Conservation (phyloP, 768 basidiomycete species). For the Suillus tomentosus region DNA sequence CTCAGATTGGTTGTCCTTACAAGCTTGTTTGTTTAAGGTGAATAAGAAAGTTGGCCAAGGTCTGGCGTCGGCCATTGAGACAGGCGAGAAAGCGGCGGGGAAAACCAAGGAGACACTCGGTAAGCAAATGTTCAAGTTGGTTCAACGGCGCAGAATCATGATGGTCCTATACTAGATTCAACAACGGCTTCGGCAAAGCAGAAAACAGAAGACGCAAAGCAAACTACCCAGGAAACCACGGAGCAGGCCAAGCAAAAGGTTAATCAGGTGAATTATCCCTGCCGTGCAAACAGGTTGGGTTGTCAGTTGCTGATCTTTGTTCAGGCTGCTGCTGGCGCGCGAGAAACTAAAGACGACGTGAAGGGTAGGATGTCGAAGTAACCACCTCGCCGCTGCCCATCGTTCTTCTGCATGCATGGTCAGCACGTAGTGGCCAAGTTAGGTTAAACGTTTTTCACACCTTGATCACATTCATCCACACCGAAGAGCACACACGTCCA, state of each 20-base stretch:
- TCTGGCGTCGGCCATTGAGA: constrained; percentile 44
- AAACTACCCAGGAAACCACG: constrained; percentile 11
- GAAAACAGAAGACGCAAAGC: constrained; percentile 10
- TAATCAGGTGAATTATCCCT: constrained; percentile 8
- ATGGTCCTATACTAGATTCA: neutral
- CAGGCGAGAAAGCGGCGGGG: constrained; percentile 41
- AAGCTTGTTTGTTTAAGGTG: constrained; percentile 27
- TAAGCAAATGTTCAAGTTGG: constrained; percentile 12
- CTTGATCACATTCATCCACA: neutral
- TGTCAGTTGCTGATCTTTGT: neutral
- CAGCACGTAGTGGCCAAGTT: neutral
- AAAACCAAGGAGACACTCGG: constrained; percentile 40
- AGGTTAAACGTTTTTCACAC: neutral
- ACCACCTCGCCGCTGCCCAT: neutral
- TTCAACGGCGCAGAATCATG: constrained; percentile 5
- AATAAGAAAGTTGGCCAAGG: constrained; percentile 42
- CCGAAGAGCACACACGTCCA: neutral
- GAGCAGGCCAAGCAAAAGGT: constrained; percentile 20
- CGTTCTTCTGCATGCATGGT: neutral
- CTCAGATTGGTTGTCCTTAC: neutral
- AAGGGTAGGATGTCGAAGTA: constrained; percentile 12
- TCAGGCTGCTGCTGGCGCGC: constrained; percentile 20
- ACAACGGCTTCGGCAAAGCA: constrained; percentile 11
- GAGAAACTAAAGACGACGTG: constrained; percentile 22
- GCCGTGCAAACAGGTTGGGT: neutral